Evolutionary conservation across 257 asterid genomes (phyloP), one percentile per base, ranked within the genome.

Genomic region (Solanum okadae): DNA sequence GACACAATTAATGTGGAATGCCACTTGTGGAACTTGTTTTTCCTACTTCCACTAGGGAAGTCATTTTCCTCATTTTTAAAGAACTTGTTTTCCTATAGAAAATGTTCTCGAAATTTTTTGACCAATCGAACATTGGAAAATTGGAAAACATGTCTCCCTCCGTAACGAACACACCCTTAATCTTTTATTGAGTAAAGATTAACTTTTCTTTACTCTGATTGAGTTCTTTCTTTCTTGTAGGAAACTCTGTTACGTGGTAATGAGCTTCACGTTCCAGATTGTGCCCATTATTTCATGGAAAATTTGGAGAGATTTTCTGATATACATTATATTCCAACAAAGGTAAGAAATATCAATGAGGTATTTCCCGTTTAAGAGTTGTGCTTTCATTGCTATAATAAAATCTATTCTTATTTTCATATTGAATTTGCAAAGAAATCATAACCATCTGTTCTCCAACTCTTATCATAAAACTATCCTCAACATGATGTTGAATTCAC

Each of bases 201-300:
- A 49, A 18, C 70, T 37, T 33, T 33, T 86, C 38, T 35, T 46
- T 59, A 86, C 88, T 91, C 87, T 89, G 88, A 89, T 49, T 84
- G 87, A 92, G 77, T 87, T 42, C 77, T 85, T 49, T 59, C 84
- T 78, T 34, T 72, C 86, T 85, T 92, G 87, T 90, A 97, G 99
- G 98, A 94, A 93, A 93, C 98, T 33, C 93, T 91, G 89, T 88
- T 90, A 65, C 98, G 96, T 87, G 96, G 99, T 38, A 94, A 93
- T 90, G 98, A 95, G 90, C 96, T 97, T 91, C 99, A 97, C 88
- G 96, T 97, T 91, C 99, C 99, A 33, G 99, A 95, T 88, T 96
- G 99, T 89, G 95, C 98, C 81, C 92, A 91, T 87, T 97, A 94
- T 90, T 96, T 96, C 90, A 97, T 97, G 99, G 98, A 96, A 91